Conservation (phyloP, 2,329 filamentous ascomycete genomes). For the Colletotrichum magnum region DNA sequence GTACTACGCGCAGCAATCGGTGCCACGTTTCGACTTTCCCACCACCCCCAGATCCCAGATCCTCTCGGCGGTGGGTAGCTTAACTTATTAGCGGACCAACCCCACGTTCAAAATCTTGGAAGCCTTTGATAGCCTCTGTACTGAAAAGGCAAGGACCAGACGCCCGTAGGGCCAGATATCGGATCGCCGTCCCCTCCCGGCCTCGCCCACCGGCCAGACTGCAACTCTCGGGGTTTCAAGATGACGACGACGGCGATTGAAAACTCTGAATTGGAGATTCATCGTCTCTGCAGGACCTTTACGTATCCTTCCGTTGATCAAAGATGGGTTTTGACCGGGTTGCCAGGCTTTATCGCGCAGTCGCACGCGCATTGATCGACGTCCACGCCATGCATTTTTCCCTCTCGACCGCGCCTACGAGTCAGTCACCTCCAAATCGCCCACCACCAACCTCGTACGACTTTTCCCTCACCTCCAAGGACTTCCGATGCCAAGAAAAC, state of each 20-base stretch:
- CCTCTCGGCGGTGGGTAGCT: slow-evolving; percentile 9
- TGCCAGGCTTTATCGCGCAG: background rate
- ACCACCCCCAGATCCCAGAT: slow-evolving; percentile 19
- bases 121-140: slow-evolving; percentile 10
- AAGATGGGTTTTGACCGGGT: background rate
- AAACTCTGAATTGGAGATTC: slow-evolving; percentile 11
- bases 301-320: slow-evolving; percentile 8
- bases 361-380: slow-evolving; percentile 2
- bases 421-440: slow-evolving; percentile 27
- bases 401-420: slow-evolving; percentile 17
- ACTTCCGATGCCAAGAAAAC: slow-evolving; percentile 36
- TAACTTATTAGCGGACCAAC: slow-evolving; percentile 12
- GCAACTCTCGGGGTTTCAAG: slow-evolving; percentile 30
- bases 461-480: slow-evolving; percentile 19
- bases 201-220: slow-evolving; percentile 17
- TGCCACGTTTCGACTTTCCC: slow-evolving; percentile 3
- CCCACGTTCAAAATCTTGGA: slow-evolving; percentile 25
- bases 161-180: slow-evolving; percentile 9
- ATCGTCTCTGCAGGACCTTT: background rate
- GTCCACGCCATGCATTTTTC: slow-evolving; percentile 19
- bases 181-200: slow-evolving; percentile 6
- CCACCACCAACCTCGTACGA: slow-evolving; percentile 31
- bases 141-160: slow-evolving; percentile 18
- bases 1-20: background rate
- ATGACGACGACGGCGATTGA: slow-evolving; percentile 16